phyloP scores from a whole-genome alignment of 2,329 filamentous ascomycete species.

The Talaromyces funiculosus region DNA sequence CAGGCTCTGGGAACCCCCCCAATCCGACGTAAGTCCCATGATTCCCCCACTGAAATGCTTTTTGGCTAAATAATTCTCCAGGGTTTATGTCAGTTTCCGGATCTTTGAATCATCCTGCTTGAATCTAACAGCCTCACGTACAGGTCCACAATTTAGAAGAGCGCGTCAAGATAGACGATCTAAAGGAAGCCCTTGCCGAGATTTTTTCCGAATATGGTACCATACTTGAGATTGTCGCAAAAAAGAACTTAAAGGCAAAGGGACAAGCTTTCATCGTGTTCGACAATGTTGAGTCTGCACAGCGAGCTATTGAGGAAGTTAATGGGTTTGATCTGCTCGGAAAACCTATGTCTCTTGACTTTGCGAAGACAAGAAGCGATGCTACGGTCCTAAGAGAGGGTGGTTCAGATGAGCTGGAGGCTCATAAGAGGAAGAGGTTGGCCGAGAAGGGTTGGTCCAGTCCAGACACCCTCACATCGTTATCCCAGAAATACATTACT shows the following conservation, averaged over 20 bases:
- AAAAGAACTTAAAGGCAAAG: slow-evolving; percentile 84
- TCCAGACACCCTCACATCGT: neutral
- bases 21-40: slow-evolving; percentile 35
- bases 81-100: slow-evolving; percentile 37
- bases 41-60: neutral
- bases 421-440: slow-evolving; percentile 74
- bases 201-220: slow-evolving; percentile 87
- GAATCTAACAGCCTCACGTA: slow-evolving; percentile 5
- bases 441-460: slow-evolving; percentile 73
- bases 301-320: slow-evolving; percentile 76
- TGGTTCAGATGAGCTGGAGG: slow-evolving; percentile 75
- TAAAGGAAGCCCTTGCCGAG: slow-evolving; percentile 66
- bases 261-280: slow-evolving; percentile 96
- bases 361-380: slow-evolving; percentile 79
- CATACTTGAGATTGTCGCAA: slow-evolving; percentile 78
- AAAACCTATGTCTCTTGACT: slow-evolving; percentile 79
- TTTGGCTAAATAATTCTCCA: slow-evolving; percentile 15
- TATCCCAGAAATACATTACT: neutral
- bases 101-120: slow-evolving; percentile 12
- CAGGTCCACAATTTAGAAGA: slow-evolving; percentile 81
- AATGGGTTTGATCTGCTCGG: slow-evolving; percentile 91
- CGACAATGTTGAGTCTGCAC: slow-evolving; percentile 71
- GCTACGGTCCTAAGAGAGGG: slow-evolving; percentile 72
- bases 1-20: slow-evolving; percentile 27
- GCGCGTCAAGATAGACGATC: slow-evolving; percentile 71